phyloP scores from a whole-genome alignment of 2,329 filamentous ascomycete species.

The Chaetothyriales sp. region DNA sequence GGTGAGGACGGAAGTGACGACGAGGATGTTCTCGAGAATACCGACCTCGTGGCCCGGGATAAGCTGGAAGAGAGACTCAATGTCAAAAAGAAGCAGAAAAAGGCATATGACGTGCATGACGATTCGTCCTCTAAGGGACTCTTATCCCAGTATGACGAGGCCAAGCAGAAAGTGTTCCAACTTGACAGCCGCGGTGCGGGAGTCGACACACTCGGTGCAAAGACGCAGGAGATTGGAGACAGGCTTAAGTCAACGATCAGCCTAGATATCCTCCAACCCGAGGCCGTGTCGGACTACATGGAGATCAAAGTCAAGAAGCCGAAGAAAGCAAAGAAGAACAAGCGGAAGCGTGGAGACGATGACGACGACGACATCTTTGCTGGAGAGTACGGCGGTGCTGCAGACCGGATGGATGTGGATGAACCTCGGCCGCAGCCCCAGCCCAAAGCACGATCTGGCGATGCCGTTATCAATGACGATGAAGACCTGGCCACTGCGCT shows the following conservation, averaged over 20 bases:
- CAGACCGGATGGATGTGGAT: slow-evolving; percentile 63
- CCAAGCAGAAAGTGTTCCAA: slow-evolving; percentile 77
- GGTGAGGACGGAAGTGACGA: slow-evolving; percentile 62
- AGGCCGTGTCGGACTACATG: slow-evolving; percentile 70
- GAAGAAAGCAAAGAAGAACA: slow-evolving; percentile 73
- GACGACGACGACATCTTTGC: slow-evolving; percentile 42
- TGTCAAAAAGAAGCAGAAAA: slow-evolving; percentile 84
- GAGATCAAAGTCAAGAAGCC: slow-evolving; percentile 90
- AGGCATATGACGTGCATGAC: slow-evolving; percentile 73
- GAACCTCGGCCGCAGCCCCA: slow-evolving; percentile 19
- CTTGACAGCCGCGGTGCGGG: slow-evolving; percentile 63
- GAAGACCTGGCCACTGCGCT: slow-evolving; percentile 81
- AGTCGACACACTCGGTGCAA: slow-evolving; percentile 46
- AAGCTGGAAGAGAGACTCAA: slow-evolving; percentile 52
- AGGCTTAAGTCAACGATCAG: slow-evolving; percentile 56
- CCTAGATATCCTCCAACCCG: slow-evolving; percentile 55
- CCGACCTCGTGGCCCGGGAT: slow-evolving; percentile 28
- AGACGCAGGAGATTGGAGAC: slow-evolving; percentile 38
- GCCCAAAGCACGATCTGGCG: slow-evolving; percentile 50
- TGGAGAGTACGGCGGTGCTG: slow-evolving; percentile 22
- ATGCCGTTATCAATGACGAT: slow-evolving; percentile 67
- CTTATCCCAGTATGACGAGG: slow-evolving; percentile 87
- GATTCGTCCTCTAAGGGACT: slow-evolving; percentile 51
- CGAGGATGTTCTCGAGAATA: slow-evolving; percentile 60
- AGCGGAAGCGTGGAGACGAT: slow-evolving; percentile 51